Evolutionary conservation across 1,139 yeast genomes (phyloP).

Genomic region (Hanseniaspora uvarum): DNA sequence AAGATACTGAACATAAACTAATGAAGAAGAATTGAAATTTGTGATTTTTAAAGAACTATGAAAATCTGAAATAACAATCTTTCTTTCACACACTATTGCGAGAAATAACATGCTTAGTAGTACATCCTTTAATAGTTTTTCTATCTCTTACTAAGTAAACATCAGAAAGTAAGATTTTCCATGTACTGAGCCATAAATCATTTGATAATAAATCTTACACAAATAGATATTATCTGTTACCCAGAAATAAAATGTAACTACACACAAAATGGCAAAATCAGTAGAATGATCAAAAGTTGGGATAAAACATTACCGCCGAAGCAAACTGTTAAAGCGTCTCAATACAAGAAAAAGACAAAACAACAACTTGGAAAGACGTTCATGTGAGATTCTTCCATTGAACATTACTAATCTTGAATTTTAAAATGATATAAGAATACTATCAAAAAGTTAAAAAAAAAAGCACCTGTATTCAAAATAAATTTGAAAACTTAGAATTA

Average conservation of each 20-base stretch:
- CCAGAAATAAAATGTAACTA: constrained; percentile 3
- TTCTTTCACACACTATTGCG: not conserved
- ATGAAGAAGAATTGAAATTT: not conserved
- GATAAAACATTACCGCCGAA: not conserved
- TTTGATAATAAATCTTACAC: not conserved
- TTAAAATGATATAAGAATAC: not conserved
- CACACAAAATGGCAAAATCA: constrained; percentile 5
- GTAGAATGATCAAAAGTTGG: not conserved
- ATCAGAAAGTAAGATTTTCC: constrained; percentile 4
- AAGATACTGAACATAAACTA: constrained; percentile 5
- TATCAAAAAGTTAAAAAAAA: not conserved
- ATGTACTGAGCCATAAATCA: constrained; percentile 1
- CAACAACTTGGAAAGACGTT: not conserved
- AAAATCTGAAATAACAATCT: not conserved
- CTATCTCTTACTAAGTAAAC: not conserved
- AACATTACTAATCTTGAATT: not conserved
- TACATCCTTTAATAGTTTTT: not conserved
- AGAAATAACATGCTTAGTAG: constrained; percentile 6
- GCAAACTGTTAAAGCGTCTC: not conserved
- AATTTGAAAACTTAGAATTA: not conserved
- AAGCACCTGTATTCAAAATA: not conserved
- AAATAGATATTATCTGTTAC: not conserved
- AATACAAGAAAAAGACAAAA: not conserved
- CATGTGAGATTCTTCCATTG: not conserved
- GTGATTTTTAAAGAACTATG: constrained; percentile 1